A percentile compares a stretch with the other conserved stretches of the same genome.
These are phyloP conservation scores for Amorphotheca resinae DNA, from an alignment of 495 filamentous ascomycete species.

Conservation along the genomic window DNA sequence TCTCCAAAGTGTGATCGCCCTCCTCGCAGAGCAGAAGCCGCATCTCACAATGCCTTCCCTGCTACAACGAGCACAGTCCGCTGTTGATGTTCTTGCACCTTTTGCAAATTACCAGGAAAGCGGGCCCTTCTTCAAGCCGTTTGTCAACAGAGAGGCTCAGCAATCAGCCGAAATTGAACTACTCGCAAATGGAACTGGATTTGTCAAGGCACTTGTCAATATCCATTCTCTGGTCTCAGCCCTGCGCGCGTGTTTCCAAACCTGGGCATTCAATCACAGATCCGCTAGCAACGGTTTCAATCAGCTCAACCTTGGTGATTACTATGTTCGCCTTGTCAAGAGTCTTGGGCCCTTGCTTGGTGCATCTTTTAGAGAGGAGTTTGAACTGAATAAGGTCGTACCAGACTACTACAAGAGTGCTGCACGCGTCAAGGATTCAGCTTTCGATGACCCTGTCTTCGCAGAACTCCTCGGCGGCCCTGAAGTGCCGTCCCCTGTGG, in stretches of 20 bases:
- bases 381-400: slow-evolving; percentile 50
- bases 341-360: slow-evolving; percentile 65
- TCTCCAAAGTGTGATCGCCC: slow-evolving; percentile 60
- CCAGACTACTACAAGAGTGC: slow-evolving; percentile 56
- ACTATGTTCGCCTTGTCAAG: slow-evolving; percentile 54
- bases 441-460: slow-evolving; percentile 32
- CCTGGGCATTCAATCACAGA: slow-evolving; percentile 37
- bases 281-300: slow-evolving; percentile 40
- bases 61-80: slow-evolving; percentile 55
- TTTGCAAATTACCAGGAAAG: slow-evolving; percentile 29
- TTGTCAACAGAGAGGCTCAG: slow-evolving; percentile 27
- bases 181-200: slow-evolving; percentile 50
- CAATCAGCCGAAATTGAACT: slow-evolving; percentile 24
- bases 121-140: slow-evolving; percentile 48
- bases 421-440: slow-evolving; percentile 39
- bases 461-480: slow-evolving; percentile 25
- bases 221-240: slow-evolving; percentile 61
- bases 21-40: slow-evolving; percentile 71
- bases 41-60: slow-evolving; percentile 72
- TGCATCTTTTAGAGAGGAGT: slow-evolving; percentile 73
- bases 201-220: slow-evolving; percentile 64
- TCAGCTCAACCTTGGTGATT: slow-evolving; percentile 68
- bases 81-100: slow-evolving; percentile 52
- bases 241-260: slow-evolving; percentile 58
- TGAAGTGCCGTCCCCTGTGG: slow-evolving; percentile 12